phyloP scores from a whole-genome alignment of 352 stramenopile species.

The Phytophthora niederhauseri region DNA sequence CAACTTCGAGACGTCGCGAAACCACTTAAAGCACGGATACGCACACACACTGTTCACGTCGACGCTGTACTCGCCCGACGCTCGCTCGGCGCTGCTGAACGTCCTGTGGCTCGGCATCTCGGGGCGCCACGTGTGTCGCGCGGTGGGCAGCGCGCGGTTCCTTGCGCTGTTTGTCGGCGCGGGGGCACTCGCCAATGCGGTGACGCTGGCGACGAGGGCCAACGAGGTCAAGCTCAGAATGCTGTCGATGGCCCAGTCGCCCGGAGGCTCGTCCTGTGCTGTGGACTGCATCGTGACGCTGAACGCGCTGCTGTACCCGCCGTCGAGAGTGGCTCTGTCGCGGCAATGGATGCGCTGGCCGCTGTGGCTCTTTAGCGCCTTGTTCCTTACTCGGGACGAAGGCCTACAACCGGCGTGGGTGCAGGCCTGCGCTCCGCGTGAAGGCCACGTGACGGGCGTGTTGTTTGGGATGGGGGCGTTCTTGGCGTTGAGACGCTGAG shows the following conservation, averaged over 20 bases:
- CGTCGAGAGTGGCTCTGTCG: slow-evolving; percentile 25
- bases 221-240: slow-evolving; percentile 6
- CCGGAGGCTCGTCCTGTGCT: slow-evolving; percentile 16
- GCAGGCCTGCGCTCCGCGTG: slow-evolving; percentile 6
- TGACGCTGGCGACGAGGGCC: slow-evolving; percentile 4
- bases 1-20: neutral
- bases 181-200: slow-evolving; percentile 22
- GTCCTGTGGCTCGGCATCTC: slow-evolving; percentile 17
- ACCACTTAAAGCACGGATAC: neutral
- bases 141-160: slow-evolving; percentile 21
- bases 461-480: slow-evolving; percentile 27
- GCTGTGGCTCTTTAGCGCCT: slow-evolving; percentile 25
- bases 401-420: slow-evolving; percentile 6
- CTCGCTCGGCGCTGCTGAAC: slow-evolving; percentile 9
- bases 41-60: slow-evolving; percentile 25
- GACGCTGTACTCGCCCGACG: slow-evolving; percentile 8
- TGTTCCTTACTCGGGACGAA: slow-evolving; percentile 31
- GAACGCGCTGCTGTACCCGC: slow-evolving; percentile 35
- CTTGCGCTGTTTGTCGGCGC: slow-evolving; percentile 19
- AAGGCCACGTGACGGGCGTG: slow-evolving; percentile 22
- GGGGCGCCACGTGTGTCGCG: slow-evolving; percentile 25
- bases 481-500: slow-evolving; percentile 17
- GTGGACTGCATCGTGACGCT: slow-evolving; percentile 32
- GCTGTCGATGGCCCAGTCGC: slow-evolving; percentile 10
- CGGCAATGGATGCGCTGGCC: slow-evolving; percentile 27